Evolutionary conservation across 805 yeast species (phyloP), one percentile per base, ranked within the genome.

Genomic region (Wickerhamiella nectarea): DNA sequence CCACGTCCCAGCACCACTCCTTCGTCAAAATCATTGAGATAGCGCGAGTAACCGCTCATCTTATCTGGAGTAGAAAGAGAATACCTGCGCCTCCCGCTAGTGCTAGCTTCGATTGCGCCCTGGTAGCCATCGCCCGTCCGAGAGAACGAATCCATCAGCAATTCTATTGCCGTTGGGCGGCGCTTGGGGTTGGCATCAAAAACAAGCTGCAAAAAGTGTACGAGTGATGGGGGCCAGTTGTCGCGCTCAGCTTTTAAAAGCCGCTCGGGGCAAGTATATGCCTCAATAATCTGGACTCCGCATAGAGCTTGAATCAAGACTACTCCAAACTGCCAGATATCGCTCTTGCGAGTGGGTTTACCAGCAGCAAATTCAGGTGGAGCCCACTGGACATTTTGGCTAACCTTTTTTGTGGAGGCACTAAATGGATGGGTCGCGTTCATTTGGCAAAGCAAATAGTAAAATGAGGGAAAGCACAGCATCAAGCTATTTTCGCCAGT

Each of bases 1-100:
- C 99, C 99, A 52, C 78, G 76, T 2, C 99, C 99, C 7, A 91
- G 63, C 17, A 79, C 75, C 0, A 89, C 91, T 36, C 85, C 81
- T 57, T 91, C 98, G 60, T 91, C 98, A 61, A 93, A 91, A 58
- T 91, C 99, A 49, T 87, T 75, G 3, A 78, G 81, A 57, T 89
- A 91, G 50, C 98, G 69, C 0, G 95, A 85, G 45, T 68, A 62
- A 1, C 45, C 26, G 18, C 43, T 19, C 4, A 14, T 14, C 15
- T 20, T 20, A 5, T 20, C 50, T 10, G 40, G 40, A 12, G 40
- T 46, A 33, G 51, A 49, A 36, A 45, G 41, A 19, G 49, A 46
- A 19, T 35, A 19, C 12, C 46, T 31, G 6, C 52, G 40, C 10
- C 43, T 14, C 35, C 28, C 22, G 21, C 33, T 24, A 2, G 29